Conservation (phyloP, 495 filamentous ascomycete genomes). For the Copromyces sp. region DNA sequence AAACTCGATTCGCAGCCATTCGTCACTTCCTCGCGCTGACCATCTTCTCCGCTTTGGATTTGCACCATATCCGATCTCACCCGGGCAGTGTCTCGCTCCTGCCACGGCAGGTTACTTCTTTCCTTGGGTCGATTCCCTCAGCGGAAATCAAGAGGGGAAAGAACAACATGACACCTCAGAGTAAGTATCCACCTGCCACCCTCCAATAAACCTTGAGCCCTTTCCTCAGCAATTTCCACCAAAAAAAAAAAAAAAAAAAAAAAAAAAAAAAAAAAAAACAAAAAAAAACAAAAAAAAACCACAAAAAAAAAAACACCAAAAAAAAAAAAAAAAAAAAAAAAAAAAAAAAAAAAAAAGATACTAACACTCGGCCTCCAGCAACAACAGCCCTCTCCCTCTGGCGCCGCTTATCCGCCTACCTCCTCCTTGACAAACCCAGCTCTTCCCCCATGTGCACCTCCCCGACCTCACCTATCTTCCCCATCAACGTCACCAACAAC, state of each 20-base stretch:
- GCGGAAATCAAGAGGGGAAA: neutral
- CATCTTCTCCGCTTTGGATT: neutral
- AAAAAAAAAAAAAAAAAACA: neutral
- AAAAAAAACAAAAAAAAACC: neutral
- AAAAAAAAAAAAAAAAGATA: neutral
- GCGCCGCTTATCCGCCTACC: slow-evolving; percentile 27
- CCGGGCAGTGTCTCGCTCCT: slow-evolving; percentile 20
- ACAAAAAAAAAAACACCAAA: neutral
- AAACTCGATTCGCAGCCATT: neutral
- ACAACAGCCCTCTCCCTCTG: slow-evolving; percentile 23
- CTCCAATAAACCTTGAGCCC: no score
- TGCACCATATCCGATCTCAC: neutral
- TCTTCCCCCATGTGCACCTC: neutral
- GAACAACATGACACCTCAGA: neutral
- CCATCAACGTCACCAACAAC: neutral
- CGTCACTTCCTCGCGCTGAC: neutral
- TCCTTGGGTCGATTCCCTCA: slow-evolving; percentile 17
- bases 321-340: neutral
- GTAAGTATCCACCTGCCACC: no score
- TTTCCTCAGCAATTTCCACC: no score
- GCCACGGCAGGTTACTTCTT: slow-evolving; percentile 20
- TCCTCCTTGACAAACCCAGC: slow-evolving; percentile 11
- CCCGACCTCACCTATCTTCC: neutral
- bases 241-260: neutral
- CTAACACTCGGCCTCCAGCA: slow-evolving; percentile 4